These are phyloP conservation scores for Mortierella sp. DNA, from an alignment of 371 early-diverging fungal species.

Conservation along the genomic window DNA sequence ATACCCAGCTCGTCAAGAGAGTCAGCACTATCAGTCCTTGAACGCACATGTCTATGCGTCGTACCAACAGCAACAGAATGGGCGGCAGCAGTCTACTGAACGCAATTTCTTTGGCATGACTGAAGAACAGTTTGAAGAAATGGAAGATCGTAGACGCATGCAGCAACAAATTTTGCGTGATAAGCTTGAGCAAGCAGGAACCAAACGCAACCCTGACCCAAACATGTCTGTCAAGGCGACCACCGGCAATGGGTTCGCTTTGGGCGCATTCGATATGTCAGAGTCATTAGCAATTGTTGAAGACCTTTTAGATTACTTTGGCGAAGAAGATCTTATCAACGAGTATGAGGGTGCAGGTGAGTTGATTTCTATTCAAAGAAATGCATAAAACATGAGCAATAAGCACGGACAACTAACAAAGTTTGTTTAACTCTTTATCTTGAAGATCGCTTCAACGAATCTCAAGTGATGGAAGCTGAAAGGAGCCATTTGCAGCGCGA, in stretches of 20 bases:
- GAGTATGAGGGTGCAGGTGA: conserved; percentile 32
- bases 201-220: conserved; percentile 30
- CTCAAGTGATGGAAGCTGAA: conserved; percentile 48
- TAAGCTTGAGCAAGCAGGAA: conserved; percentile 31
- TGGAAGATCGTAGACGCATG: conserved; percentile 55
- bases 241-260: conserved; percentile 41
- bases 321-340: conserved; percentile 39
- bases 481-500: conserved; percentile 44
- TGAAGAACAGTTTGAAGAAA: conserved; percentile 37
- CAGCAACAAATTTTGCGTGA: conserved; percentile 49
- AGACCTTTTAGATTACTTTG: conserved; percentile 52
- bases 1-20: conserved; percentile 45
- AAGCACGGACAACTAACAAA: neutral
- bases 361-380: neutral
- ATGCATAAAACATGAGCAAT: neutral
- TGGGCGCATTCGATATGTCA: conserved; percentile 55
- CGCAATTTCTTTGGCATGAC: conserved; percentile 24
- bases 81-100: neutral
- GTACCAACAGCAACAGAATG: conserved; percentile 2
- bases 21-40: conserved; percentile 38
- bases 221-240: conserved; percentile 44
- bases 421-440: neutral
- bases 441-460: conserved; percentile 40
- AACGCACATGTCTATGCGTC: conserved; percentile 18
- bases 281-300: conserved; percentile 56